phyloP scores from a whole-genome alignment of 768 basidiomycete species.

The Suillus ampliporus region DNA sequence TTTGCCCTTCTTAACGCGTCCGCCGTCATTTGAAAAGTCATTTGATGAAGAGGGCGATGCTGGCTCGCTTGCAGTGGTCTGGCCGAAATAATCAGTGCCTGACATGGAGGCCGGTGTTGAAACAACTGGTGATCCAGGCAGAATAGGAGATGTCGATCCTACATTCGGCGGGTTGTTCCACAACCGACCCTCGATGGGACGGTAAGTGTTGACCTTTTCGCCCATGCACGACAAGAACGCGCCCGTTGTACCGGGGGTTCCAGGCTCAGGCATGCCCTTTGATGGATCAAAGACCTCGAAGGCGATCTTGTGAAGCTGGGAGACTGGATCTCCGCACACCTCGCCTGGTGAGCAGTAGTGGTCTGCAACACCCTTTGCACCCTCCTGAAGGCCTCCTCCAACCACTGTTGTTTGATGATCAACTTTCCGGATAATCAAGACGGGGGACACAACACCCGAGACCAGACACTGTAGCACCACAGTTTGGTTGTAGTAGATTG shows the following conservation, averaged over 20 bases:
- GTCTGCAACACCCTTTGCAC: conserved; percentile 83
- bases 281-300: conserved; percentile 85
- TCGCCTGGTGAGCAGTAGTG: conserved; percentile 85
- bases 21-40: conserved; percentile 81
- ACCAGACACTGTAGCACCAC: conserved; percentile 94
- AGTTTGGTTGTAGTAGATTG: conserved; percentile 96
- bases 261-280: conserved; percentile 73
- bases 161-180: conserved; percentile 62
- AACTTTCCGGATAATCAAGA: conserved; percentile 92
- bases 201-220: conserved; percentile 91
- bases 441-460: conserved; percentile 92
- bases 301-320: conserved; percentile 94
- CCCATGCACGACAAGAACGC: conserved; percentile 92
- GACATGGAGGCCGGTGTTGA: conserved; percentile 63
- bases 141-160: conserved; percentile 58
- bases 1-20: conserved; percentile 80
- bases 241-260: conserved; percentile 78
- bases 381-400: conserved; percentile 89
- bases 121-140: conserved; percentile 74
- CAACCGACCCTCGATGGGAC: conserved; percentile 80
- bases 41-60: conserved; percentile 67
- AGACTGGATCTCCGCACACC: conserved; percentile 92
- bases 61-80: conserved; percentile 65
- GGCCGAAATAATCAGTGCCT: conserved; percentile 70
- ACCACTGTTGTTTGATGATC: conserved; percentile 90